Percentiles rank a stretch among this genome's conserved stretches.
phyloP scores from a whole-genome alignment of 2,329 filamentous ascomycete genomes.

The Whalleya microplaca region DNA sequence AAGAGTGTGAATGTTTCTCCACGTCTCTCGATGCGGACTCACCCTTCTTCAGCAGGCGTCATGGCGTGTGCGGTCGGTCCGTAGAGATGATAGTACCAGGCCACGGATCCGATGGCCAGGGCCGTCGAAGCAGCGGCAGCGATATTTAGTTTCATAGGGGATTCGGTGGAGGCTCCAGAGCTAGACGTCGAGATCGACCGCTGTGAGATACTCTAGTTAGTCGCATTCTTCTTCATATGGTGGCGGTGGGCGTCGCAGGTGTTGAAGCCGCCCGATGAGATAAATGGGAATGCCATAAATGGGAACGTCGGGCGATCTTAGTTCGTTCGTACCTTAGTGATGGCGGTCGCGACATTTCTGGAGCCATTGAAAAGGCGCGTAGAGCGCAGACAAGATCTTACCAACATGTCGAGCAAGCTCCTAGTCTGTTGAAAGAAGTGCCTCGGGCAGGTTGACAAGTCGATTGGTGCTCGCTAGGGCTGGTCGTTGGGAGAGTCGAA shows the following conservation, averaged over 20 bases:
- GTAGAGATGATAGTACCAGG: slow-evolving; percentile 98
- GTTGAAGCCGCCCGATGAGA: slow-evolving; percentile 25
- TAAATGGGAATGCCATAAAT: slow-evolving; percentile 9
- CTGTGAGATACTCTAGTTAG: slow-evolving; percentile 49
- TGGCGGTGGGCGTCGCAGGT: neutral
- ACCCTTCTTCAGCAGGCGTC: slow-evolving; percentile 98
- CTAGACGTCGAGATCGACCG: slow-evolving; percentile 72
- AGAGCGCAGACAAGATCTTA: slow-evolving; percentile 87
- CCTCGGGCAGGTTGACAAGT: slow-evolving; percentile 34
- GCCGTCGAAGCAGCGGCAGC: slow-evolving; percentile 85
- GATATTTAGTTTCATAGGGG: slow-evolving; percentile 81
- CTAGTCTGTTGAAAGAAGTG: slow-evolving; percentile 43
- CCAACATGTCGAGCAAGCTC: slow-evolving; percentile 77
- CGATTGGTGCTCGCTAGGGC: slow-evolving; percentile 27
- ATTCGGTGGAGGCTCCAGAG: slow-evolving; percentile 72
- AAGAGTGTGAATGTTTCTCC: neutral
- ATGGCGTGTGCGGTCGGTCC: slow-evolving; percentile 84
- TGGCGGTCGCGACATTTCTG: slow-evolving; percentile 71
- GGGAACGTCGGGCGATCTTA: slow-evolving; percentile 3
- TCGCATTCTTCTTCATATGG: slow-evolving; percentile 18
- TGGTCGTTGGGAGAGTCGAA: slow-evolving; percentile 30
- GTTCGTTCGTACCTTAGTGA: slow-evolving; percentile 70
- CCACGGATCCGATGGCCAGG: slow-evolving; percentile 84
- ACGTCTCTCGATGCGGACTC: slow-evolving; percentile 51
- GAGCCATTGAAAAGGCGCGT: slow-evolving; percentile 82